Percentiles rank a stretch among this genome's conserved stretches.
Evolutionary conservation across 441 rosid genomes (phyloP).

Genomic region (Syzygium malaccense): DNA sequence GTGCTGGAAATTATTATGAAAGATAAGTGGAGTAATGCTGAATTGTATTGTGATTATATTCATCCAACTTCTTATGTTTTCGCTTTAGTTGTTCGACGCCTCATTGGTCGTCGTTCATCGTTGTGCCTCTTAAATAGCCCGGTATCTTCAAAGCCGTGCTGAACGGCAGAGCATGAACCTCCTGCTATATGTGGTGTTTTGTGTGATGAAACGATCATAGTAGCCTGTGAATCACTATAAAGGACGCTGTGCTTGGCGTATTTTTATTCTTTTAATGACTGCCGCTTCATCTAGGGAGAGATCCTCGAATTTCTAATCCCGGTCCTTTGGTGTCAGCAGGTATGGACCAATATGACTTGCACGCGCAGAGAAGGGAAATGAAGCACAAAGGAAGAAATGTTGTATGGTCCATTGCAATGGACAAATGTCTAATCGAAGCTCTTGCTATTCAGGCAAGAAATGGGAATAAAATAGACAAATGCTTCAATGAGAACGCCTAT

Average conservation of each 20-base stretch:
- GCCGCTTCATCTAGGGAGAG: background rate
- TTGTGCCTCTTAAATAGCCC: background rate
- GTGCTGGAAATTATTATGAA: background rate
- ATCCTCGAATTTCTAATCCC: background rate
- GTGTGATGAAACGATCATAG: background rate
- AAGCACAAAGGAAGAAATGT: conserved; percentile 91
- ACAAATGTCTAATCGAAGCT: conserved; percentile 83
- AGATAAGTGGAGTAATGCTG: background rate
- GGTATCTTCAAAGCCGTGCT: background rate
- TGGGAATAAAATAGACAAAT: conserved; percentile 80
- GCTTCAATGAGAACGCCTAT: conserved; percentile 81
- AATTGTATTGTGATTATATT: background rate
- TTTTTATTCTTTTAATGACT: background rate
- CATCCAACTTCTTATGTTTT: background rate
- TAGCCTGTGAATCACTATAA: background rate
- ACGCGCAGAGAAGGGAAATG: conserved; percentile 56
- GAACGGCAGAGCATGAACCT: background rate
- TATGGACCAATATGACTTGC: conserved; percentile 62
- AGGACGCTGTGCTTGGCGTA: background rate
- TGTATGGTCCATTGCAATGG: conserved; percentile 90
- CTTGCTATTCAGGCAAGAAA: conserved; percentile 70
- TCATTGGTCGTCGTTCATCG: background rate
- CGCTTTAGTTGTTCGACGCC: background rate
- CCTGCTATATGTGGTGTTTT: background rate
- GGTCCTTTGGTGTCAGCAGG: conserved; percentile 26